These are phyloP conservation scores for Maudiozyma saulgeensis DNA, from an alignment of 805 yeast species.

Conservation along the genomic window DNA sequence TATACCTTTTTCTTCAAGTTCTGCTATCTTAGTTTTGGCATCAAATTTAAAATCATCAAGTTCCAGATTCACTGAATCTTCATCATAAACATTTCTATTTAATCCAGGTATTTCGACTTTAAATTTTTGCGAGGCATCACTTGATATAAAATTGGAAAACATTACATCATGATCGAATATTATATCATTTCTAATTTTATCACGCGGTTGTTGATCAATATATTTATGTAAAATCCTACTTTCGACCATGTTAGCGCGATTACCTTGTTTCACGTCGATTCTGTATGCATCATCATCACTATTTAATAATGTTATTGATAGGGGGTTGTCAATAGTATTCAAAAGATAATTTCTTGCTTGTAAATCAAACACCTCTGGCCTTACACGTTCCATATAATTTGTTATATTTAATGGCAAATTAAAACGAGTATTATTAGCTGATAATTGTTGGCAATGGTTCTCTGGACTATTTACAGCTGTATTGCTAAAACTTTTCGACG, in stretches of 20 bases:
- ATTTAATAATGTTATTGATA: constrained; percentile 22
- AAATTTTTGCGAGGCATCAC: constrained; percentile 5
- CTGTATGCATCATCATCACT: constrained; percentile 13
- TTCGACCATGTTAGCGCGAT: constrained; percentile 15
- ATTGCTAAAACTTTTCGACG: constrained; percentile 2
- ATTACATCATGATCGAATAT: constrained; percentile 15
- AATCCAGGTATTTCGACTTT: constrained; percentile 10
- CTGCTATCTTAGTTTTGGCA: constrained; percentile 15
- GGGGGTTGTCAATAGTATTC: constrained; percentile 13
- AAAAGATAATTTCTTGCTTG: constrained; percentile 23
- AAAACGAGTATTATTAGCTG: constrained; percentile 1
- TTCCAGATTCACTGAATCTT: constrained; percentile 10
- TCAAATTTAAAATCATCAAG: constrained; percentile 25
- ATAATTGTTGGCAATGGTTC: not conserved
- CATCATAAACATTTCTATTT: constrained; percentile 7
- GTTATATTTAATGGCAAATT: constrained; percentile 10
- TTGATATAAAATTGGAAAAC: constrained; percentile 13
- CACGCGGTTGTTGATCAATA: not conserved
- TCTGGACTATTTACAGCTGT: not conserved
- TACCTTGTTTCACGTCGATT: constrained; percentile 8
- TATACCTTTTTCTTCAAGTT: constrained; percentile 11
- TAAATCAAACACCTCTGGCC: constrained; percentile 27
- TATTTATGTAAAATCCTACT: constrained; percentile 13
- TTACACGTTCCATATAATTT: constrained; percentile 12
- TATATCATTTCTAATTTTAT: constrained; percentile 2